Evolutionary conservation across 768 basidiomycete species (phyloP).

Genomic region (Boletus rex-veris): DNA sequence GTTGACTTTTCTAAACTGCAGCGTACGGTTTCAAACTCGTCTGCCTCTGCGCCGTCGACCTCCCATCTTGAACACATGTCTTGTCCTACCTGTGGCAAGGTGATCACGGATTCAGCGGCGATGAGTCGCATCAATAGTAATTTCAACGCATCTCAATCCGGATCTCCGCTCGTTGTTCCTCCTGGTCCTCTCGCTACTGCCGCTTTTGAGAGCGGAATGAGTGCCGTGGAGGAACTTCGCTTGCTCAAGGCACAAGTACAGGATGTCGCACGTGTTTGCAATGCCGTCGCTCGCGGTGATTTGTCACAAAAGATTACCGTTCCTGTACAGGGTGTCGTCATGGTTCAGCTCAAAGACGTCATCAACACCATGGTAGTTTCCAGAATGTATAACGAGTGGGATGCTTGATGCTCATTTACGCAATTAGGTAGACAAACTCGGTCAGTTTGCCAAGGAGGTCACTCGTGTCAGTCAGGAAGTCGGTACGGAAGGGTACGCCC

Average conservation of each 20-base stretch:
- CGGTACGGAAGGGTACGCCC: slow-evolving; percentile 66
- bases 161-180: slow-evolving; percentile 45
- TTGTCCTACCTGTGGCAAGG: slow-evolving; percentile 57
- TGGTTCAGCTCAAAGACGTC: slow-evolving; percentile 78
- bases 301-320: slow-evolving; percentile 78
- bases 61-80: slow-evolving; percentile 38
- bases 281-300: slow-evolving; percentile 74
- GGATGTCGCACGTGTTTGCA: slow-evolving; percentile 76
- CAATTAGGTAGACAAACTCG: slow-evolving; percentile 60
- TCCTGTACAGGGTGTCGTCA: slow-evolving; percentile 71
- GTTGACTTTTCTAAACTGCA: slow-evolving; percentile 35
- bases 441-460: slow-evolving; percentile 88
- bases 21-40: slow-evolving; percentile 30
- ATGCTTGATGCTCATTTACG: slow-evolving; percentile 11
- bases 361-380: slow-evolving; percentile 61
- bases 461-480: slow-evolving; percentile 84
- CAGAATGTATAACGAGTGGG: not conserved
- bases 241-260: slow-evolving; percentile 83
- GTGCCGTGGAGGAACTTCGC: slow-evolving; percentile 72
- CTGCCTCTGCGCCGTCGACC: slow-evolving; percentile 45
- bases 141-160: slow-evolving; percentile 28
- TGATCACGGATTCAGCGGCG: slow-evolving; percentile 42
- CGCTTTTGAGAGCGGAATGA: slow-evolving; percentile 58
- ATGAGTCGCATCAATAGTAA: slow-evolving; percentile 28
- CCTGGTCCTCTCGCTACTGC: slow-evolving; percentile 56